Base-by-base conservation (phyloP, 805 yeast species). In the Candida incommunis region DNA sequence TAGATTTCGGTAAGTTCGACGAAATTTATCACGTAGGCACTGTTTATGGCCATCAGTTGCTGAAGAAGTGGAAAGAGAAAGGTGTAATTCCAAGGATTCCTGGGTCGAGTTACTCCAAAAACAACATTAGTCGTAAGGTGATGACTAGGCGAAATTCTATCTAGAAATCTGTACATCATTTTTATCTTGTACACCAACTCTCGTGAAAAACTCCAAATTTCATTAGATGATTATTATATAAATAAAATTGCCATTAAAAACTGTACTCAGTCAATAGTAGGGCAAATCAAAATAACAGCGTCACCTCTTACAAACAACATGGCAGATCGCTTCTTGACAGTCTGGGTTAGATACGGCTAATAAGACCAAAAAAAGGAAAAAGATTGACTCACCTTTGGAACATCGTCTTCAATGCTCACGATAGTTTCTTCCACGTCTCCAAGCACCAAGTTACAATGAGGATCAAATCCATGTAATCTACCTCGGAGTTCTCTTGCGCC, bases 261-360 rank as follows among this genome's bases (percentile, higher is more conserved):
- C n/a, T n/a, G n/a, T 13, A n/a, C 18, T 55, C 41, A 35, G 27
- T 23, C 20, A 11, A 16, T 42, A 22, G 41, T 45, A 3, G 79
- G 70, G 45, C 82, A 78, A 45, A 92, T 80, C 53, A 88, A 71
- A 43, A 94, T 85, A 40, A 92, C 97, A 2, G 94, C 79, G 64
- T 92, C 98, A n/a, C 99, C 99, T 67, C 99, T 80, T 15, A 92
- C 88, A 65, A 90, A 90, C 40, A 92, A 78, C 87, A 92, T 84
- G 46, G 85, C 95, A 16, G 86, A 74, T 46, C 54, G 48, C 50
- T 72, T 71, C 57, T 78, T 82, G 21, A 70, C 69, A 7, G 74
- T 62, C 59, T 66, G 59, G 45, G 68, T 27, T 23, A 48, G 42
- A 35, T 35, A 41, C 18, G 24, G 20, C 3, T 23, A n/a, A 13